Percentiles rank a stretch among this genome's conserved stretches.
Conservation (phyloP, 1,139 yeast species). For the Blastobotrys ciferrii region DNA sequence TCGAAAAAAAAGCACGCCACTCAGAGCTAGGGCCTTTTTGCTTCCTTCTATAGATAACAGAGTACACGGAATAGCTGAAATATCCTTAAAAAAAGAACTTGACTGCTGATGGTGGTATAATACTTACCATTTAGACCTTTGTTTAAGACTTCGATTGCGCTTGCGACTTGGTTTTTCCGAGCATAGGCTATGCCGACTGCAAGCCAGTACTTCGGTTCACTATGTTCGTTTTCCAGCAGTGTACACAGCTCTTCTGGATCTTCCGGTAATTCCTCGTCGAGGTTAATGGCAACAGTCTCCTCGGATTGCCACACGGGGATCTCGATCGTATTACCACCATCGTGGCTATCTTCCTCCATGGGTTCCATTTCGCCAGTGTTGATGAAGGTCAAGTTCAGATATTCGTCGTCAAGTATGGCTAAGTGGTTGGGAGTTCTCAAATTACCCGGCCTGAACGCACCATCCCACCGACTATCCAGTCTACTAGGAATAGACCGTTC, state of each 20-base stretch:
- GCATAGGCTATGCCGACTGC: conserved; percentile 80
- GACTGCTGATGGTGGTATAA: no score
- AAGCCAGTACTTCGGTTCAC: conserved; percentile 78
- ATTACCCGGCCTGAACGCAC: no score
- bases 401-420: not conserved
- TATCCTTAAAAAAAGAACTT: no score
- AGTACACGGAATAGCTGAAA: no score
- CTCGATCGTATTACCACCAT: conserved; percentile 35
- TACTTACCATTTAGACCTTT: conserved; percentile 52
- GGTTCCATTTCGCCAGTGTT: conserved; percentile 6
- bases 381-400: not conserved
- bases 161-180: conserved; percentile 54
- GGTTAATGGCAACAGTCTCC: conserved; percentile 37
- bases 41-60: no score
- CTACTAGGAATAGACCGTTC: no score
- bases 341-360: conserved; percentile 5
- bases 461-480: no score
- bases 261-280: conserved; percentile 75
- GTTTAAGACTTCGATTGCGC: conserved; percentile 62
- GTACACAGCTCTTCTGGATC: conserved; percentile 81
- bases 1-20: no score
- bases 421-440: not conserved
- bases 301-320: conserved; percentile 43
- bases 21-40: no score
- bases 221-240: conserved; percentile 74